Evolutionary conservation across 2,329 filamentous ascomycete species (phyloP).

Genomic region (Paracoccidioides lutzii): DNA sequence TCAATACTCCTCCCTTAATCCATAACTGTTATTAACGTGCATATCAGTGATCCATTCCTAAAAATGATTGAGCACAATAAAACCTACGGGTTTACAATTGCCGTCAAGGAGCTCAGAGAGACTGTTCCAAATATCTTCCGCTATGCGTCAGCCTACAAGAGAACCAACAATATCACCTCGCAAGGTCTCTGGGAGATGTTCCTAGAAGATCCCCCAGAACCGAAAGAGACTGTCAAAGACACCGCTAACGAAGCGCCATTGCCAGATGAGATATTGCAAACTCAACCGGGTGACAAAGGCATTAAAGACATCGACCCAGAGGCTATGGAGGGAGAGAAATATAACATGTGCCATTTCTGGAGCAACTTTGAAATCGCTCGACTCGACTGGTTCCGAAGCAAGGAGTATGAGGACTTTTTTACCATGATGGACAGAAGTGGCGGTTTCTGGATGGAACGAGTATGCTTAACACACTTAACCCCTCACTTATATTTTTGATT

Average conservation of each 20-base stretch:
- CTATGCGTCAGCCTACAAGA: conserved; percentile 96
- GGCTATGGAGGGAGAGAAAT: conserved; percentile 91
- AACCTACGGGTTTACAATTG: conserved; percentile 97
- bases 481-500: neutral
- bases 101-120: conserved; percentile 93
- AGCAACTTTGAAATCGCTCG: conserved; percentile 98
- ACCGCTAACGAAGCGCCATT: conserved; percentile 51
- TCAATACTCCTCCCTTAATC: neutral
- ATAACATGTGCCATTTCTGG: conserved; percentile 99
- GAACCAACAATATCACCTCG: conserved; percentile 76
- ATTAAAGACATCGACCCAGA: conserved; percentile 79
- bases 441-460: conserved; percentile 98
- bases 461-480: conserved; percentile 36
- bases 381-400: conserved; percentile 90
- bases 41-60: conserved; percentile 71
- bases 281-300: conserved; percentile 56
- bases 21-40: conserved; percentile 19
- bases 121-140: conserved; percentile 98
- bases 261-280: conserved; percentile 68
- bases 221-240: conserved; percentile 34
- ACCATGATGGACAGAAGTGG: conserved; percentile 97
- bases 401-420: conserved; percentile 96
- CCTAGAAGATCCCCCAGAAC: conserved; percentile 53
- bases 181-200: conserved; percentile 99
- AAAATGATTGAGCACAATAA: conserved; percentile 92